Base-by-base conservation (phyloP, 306 rosid species). In the Leucaena leucocephala region DNA sequence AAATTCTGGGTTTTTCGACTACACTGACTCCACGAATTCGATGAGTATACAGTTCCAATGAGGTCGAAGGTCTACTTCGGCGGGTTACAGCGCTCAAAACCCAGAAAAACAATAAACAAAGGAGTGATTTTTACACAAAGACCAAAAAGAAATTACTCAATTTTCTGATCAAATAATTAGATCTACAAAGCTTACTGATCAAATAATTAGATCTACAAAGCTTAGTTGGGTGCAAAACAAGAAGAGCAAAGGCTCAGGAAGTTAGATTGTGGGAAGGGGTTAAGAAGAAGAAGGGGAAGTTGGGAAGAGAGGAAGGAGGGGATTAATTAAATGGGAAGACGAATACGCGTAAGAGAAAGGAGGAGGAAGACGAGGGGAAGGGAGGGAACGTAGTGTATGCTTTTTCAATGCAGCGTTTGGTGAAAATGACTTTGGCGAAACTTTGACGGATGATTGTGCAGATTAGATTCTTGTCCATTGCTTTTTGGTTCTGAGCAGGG, bases 301-400 rank as follows among this genome's bases (percentile, higher is more conserved):
- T n/a, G 40, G 34, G 22, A 69, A 62, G 19, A 54, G 6, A 38
- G 19, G 58, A 38, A 15, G 63, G 16, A 21, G 44, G 42, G 54
- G 82, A 78, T 59, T 65, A 52, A 50, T 35, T 61, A 74, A 79
- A 38, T 40, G 50, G 27, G 82, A 34, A 33, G 68, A 58, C 59
- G 84, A 88, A 69, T 85, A 86, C 91, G 94, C 94, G 94, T 83
- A 40, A 27, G 73, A 72, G 71, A 72, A 35, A 46, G 59, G 22
- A 12, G 58, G 43, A 40, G 21, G 50, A 46, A 46, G 52, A 12
- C 14, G 52, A 11, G 49, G 77, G 78, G 22, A 49, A 54, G 59
- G 36, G 84, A 40, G 82, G 83, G 21, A 10, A 81, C 77, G 80
- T 65, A n/a, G 34, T 76, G 27, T 27, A 27, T 27, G 27, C 72